Conservation (phyloP, 1,284 basidiomycete species). For the Rhodotorula sp. region DNA sequence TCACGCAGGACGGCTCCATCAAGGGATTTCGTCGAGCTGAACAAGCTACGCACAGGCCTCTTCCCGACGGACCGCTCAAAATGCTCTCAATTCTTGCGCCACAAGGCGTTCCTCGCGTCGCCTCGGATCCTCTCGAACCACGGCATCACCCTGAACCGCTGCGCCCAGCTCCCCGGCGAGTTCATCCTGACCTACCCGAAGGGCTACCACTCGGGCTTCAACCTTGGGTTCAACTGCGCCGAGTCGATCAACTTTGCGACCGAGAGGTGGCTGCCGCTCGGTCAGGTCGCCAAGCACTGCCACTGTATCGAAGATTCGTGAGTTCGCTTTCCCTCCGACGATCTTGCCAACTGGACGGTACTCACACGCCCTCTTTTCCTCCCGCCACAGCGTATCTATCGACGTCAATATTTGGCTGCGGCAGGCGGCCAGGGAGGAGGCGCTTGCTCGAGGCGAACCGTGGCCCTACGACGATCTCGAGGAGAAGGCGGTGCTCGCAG, state of each 20-base stretch:
- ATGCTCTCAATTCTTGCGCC: conserved; percentile 91
- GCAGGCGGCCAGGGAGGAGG: conserved; percentile 41
- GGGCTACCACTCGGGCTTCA: conserved; percentile 69
- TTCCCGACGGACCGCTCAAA: conserved; percentile 79
- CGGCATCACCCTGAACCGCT: conserved; percentile 77
- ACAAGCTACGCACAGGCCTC: conserved; percentile 59
- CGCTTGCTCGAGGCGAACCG: conserved; percentile 25
- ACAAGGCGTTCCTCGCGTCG: conserved; percentile 94
- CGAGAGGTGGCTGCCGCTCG: conserved; percentile 83
- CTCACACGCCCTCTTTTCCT: background rate
- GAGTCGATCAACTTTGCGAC: conserved; percentile 98
- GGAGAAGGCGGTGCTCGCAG: conserved; percentile 6
- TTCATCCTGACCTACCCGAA: conserved; percentile 92
- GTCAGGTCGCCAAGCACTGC: conserved; percentile 75
- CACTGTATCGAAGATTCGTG: conserved; percentile 79
- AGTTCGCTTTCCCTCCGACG: conserved; percentile 30
- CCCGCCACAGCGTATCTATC: conserved; percentile 69
- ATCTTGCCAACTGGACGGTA: no score
- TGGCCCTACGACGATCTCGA: conserved; percentile 30
- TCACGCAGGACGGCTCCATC: background rate
- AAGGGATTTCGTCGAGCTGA: background rate
- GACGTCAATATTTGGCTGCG: conserved; percentile 68
- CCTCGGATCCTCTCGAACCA: conserved; percentile 76
- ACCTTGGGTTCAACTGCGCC: conserved; percentile 94
- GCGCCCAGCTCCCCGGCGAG: conserved; percentile 87